Base-by-base conservation (phyloP, 352 stramenopile genomes). In the Globisporangium megalacanthum region DNA sequence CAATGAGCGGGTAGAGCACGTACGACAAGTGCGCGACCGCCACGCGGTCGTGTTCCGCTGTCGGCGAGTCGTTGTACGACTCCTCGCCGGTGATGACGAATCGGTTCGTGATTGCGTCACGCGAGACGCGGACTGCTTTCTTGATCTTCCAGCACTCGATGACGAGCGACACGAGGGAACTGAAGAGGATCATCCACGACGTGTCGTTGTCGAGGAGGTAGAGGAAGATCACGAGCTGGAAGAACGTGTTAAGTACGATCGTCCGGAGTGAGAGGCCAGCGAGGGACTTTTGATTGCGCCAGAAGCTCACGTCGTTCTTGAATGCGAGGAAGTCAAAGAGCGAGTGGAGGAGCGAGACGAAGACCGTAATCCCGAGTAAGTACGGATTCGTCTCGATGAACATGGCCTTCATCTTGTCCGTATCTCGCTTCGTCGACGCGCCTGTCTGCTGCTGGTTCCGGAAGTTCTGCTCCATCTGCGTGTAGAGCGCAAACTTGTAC, bases 241-340 rank as follows among this genome's bases (percentile, higher is more conserved):
- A 98, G 62, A 99, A 91, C 69, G 96, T 92, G 68, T 99, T 98
- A 41, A 99, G 79, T 65, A 96, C 92, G 19, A 99, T 78, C 8
- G 90, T 94, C 46, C 95, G 82, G 33, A 98, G 80, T 59, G 87
- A 98, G 8, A 99, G 70, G 1, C 97, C 97, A 33, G 90, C 93
- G 20, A 99, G 81, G 65, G 90, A 98, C 51, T 98, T 98, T 61
- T 99, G 97, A 56, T 97, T 96, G 48, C 88, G 79, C 97, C 97
- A 99, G 73, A 99, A 99, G 48, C 87, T 92, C 60, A 99, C 95
- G 72, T 99, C 97, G 66, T 97, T 98, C 70, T 98, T 98, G 72
- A 99, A 99, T 11, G 97, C 98, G 51, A 99, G 62, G 61, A 99
- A 98, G 68, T 99, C 96, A 72, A 99, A 99, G 8, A 99, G 71